These are phyloP conservation scores for Pisolithus thermaeus DNA, from an alignment of 1,284 basidiomycete genomes.

Conservation along the genomic window DNA sequence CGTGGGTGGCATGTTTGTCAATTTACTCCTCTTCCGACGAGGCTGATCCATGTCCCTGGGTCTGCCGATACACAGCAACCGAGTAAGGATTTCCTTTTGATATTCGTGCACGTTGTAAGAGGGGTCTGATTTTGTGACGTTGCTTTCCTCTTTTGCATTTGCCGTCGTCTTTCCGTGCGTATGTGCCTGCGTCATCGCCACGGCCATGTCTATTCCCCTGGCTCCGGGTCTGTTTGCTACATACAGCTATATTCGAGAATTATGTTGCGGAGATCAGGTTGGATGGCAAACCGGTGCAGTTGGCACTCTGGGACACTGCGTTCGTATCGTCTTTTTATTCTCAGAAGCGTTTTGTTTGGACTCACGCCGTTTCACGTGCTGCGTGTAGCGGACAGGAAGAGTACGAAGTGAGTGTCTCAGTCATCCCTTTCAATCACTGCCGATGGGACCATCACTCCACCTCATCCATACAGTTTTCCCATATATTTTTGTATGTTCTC, in stretches of 20 bases:
- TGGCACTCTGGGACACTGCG: slow-evolving; percentile 98
- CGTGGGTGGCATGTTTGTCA: slow-evolving; percentile 42
- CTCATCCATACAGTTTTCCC: too few species aligned
- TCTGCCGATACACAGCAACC: slow-evolving; percentile 6
- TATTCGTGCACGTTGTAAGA: background rate
- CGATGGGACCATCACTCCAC: too few species aligned
- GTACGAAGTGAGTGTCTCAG: slow-evolving; percentile 63
- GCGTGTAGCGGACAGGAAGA: slow-evolving; percentile 80
- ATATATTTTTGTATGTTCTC: too few species aligned
- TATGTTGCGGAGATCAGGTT: slow-evolving; percentile 97
- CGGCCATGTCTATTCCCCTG: background rate
- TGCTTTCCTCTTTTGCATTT: background rate
- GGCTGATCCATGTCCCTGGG: background rate
- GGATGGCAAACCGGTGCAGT: slow-evolving; percentile 94
- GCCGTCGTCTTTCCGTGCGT: background rate
- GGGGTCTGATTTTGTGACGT: background rate
- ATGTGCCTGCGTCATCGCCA: background rate
- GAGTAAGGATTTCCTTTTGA: background rate
- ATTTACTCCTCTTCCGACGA: background rate
- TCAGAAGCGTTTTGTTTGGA: slow-evolving; percentile 6
- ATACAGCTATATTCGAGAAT: slow-evolving; percentile 89
- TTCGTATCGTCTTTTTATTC: slow-evolving; percentile 9
- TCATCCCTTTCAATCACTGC: too few species aligned
- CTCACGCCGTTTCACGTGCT: too few species aligned
- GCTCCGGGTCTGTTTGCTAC: background rate